A percentile compares a stretch with the other conserved stretches of the same genome.
Conservation (phyloP, 441 rosid species). For the Corymbia calophylla region DNA sequence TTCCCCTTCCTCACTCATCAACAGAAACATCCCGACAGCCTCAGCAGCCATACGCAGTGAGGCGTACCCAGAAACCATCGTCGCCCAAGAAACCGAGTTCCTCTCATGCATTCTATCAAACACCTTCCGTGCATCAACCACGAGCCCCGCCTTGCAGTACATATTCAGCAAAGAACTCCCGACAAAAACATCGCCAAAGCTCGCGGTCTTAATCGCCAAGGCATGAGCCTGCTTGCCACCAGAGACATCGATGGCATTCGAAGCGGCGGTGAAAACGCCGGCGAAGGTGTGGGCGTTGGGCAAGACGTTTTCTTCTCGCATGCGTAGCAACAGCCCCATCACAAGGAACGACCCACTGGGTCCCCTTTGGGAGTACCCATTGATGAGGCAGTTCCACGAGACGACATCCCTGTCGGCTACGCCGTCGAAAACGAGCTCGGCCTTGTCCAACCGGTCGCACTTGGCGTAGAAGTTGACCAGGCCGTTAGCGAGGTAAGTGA, state of each 20-base stretch:
- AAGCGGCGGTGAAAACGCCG: conserved; percentile 61
- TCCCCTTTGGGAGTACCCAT: conserved; percentile 58
- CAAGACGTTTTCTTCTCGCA: conserved; percentile 49
- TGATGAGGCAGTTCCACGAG: conserved; percentile 81
- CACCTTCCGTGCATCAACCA: conserved; percentile 61
- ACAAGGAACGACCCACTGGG: conserved; percentile 24
- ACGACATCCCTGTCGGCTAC: conserved; percentile 49
- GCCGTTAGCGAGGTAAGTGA: conserved; percentile 42
- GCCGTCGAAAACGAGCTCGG: conserved; percentile 43
- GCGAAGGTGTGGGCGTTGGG: conserved; percentile 79
- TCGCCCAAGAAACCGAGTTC: conserved; percentile 68
- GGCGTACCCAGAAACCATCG: conserved; percentile 86
- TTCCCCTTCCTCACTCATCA: conserved; percentile 35
- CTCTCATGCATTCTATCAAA: conserved; percentile 69
- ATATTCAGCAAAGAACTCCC: conserved; percentile 65
- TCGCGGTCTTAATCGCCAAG: conserved; percentile 43
- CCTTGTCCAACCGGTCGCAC: conserved; percentile 41
- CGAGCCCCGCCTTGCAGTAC: conserved; percentile 56
- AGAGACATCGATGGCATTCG: conserved; percentile 22
- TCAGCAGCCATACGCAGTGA: conserved; percentile 39
- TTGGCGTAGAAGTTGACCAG: conserved; percentile 70
- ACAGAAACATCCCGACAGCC: conserved; percentile 42
- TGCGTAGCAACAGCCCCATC: conserved; percentile 48
- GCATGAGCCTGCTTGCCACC: conserved; percentile 60
- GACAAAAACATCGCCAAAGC: conserved; percentile 63